A percentile compares a stretch with the other conserved stretches of the same genome.
phyloP scores from a whole-genome alignment of 306 rosid genomes.

The Medicago arabica region DNA sequence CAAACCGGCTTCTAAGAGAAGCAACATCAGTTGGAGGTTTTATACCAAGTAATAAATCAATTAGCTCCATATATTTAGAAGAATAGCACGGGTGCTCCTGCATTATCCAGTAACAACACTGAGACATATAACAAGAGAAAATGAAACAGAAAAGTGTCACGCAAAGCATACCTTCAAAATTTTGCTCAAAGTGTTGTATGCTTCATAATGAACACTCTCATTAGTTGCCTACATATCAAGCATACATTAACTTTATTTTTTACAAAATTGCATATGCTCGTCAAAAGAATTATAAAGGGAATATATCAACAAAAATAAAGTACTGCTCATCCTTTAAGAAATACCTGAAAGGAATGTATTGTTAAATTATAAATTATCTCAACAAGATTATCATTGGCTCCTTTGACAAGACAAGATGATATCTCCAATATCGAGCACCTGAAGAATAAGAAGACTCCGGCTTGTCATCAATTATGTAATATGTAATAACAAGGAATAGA shows the following conservation, averaged over 20 bases:
- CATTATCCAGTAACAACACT: constrained; percentile 44
- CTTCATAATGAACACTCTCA: constrained; percentile 60
- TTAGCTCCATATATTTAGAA: constrained; percentile 62
- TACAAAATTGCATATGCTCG: constrained; percentile 27
- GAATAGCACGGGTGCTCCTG: constrained; percentile 75
- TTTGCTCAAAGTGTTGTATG: constrained; percentile 74
- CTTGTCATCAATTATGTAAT: constrained; percentile 29
- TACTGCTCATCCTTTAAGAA: constrained; percentile 28
- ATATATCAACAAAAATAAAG: constrained; percentile 19
- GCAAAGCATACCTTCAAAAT: constrained; percentile 68
- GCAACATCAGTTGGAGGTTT: constrained; percentile 62
- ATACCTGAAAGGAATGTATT: constrained; percentile 70
- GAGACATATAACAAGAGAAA: constrained; percentile 28
- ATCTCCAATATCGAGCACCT: constrained; percentile 75
- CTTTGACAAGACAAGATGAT: constrained; percentile 74
- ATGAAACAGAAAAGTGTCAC: constrained; percentile 15
- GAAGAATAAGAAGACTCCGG: constrained; percentile 41
- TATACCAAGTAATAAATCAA: constrained; percentile 64
- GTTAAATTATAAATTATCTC: constrained; percentile 68
- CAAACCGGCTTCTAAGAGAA: constrained; percentile 70
- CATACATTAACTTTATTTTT: background rate
- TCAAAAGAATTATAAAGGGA: constrained; percentile 13
- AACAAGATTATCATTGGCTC: constrained; percentile 76
- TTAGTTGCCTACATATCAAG: constrained; percentile 57
- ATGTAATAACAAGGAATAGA: constrained; percentile 18